A percentile compares a stretch with the other conserved stretches of the same genome.
phyloP scores from a whole-genome alignment of 2,329 filamentous ascomycete species.

The Colletotrichum sp. region DNA sequence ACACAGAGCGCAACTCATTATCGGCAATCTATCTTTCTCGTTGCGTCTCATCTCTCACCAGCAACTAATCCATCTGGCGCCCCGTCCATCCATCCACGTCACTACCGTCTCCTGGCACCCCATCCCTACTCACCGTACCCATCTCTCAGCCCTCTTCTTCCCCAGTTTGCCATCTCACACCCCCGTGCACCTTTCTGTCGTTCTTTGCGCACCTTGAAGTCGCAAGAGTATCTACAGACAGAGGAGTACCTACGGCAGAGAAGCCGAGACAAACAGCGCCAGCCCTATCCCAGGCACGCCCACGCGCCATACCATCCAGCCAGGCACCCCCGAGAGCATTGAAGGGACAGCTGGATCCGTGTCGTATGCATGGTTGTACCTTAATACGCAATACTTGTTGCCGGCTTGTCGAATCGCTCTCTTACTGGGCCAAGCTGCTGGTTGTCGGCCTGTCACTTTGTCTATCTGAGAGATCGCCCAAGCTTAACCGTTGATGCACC shows the following conservation, averaged over 20 bases:
- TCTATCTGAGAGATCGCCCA: constrained; percentile 14
- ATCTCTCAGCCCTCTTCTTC: neutral
- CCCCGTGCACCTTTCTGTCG: neutral
- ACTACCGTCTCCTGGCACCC: neutral
- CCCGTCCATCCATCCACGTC: constrained; percentile 6
- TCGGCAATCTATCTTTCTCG: neutral
- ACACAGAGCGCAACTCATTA: neutral
- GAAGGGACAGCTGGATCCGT: neutral
- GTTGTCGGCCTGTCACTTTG: constrained; percentile 5
- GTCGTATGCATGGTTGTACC: constrained; percentile 16
- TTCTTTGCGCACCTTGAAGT: neutral
- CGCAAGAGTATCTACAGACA: neutral
- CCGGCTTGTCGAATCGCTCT: neutral
- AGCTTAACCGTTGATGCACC: constrained; percentile 6
- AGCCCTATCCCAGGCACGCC: constrained; percentile 6
- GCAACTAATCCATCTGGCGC: neutral
- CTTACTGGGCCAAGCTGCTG: constrained; percentile 1
- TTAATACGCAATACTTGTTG: constrained; percentile 11
- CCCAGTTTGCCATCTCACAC: constrained; percentile 7
- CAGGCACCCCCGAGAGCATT: constrained; percentile 1
- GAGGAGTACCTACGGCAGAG: neutral
- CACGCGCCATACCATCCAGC: neutral
- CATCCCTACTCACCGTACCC: constrained; percentile 12
- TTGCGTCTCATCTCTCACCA: neutral
- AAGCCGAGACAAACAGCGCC: constrained; percentile 8